Percentiles rank a stretch among this genome's conserved stretches.
These are phyloP conservation scores for Mycena crocata DNA, from an alignment of 768 basidiomycete genomes.

Conservation along the genomic window DNA sequence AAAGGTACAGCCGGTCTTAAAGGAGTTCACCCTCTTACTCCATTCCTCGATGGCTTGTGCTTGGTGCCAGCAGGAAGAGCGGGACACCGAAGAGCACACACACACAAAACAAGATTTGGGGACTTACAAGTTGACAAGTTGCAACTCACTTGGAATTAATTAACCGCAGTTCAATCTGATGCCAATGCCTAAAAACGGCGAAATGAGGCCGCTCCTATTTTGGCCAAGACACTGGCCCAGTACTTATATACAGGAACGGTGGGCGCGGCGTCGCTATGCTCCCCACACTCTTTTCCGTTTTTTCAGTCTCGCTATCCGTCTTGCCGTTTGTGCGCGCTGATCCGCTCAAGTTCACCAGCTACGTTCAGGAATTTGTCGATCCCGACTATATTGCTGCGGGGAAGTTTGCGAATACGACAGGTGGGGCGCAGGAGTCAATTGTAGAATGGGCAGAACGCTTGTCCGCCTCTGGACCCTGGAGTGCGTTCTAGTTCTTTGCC, in stretches of 20 bases:
- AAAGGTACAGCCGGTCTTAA: too few relatives aligned
- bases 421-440: constrained; percentile 59
- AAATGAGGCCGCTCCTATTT: too few relatives aligned
- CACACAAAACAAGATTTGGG: too few relatives aligned
- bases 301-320: constrained; percentile 34
- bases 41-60: too few relatives aligned
- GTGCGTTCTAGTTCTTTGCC: constrained; percentile 49
- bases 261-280: constrained; percentile 11
- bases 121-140: too few relatives aligned
- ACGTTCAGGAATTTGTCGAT: constrained; percentile 68
- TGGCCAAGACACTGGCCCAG: too few relatives aligned
- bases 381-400: constrained; percentile 59
- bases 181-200: too few relatives aligned
- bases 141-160: too few relatives aligned
- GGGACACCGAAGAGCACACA: too few relatives aligned
- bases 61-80: too few relatives aligned
- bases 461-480: constrained; percentile 64
- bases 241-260: neutral
- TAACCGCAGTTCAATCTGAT: too few relatives aligned
- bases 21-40: too few relatives aligned
- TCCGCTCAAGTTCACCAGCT: constrained; percentile 50
- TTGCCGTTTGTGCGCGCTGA: constrained; percentile 25
- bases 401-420: constrained; percentile 55
- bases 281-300: constrained; percentile 43
- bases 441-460: constrained; percentile 58